Base-by-base conservation (phyloP, 2,329 filamentous ascomycete species). In the Phyllosticta paracitricarpa region DNA sequence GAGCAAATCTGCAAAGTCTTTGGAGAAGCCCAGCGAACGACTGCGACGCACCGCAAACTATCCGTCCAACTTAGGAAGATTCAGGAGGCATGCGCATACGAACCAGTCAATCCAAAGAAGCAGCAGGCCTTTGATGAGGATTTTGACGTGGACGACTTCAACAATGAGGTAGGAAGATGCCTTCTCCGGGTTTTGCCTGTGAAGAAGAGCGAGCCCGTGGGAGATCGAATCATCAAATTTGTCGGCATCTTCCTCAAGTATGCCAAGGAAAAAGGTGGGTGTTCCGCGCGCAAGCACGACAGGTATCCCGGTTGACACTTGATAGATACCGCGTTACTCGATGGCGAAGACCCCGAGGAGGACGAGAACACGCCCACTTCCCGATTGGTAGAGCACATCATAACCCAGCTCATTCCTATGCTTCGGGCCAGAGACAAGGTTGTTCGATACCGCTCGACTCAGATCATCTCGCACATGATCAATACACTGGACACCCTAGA, bases 401-500 rank as follows among this genome's bases (percentile, higher is more conserved):
- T 97, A 69, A 84, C 85, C 59, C 81, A 85, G 6, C 76, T 94
- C 22, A 78, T 95, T 2, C 88, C 89, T 4, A 77, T 96, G n/a
- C 79, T 96, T 63, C 82, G 82, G 9, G 85, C 89, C 53, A 97
- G 96, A 75, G 94, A 99, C 75, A 97, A 97, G 75, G 88, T 88
- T 63, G 88, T 97, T 55, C 85, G 94, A 62, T 99, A 91, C 75
- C 83, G 94, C 62, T 85, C 91, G 4, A 95, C 93, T 0, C 94
- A 99, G 72, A 84, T 96, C 58, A 85, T 96, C 59, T 89, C 91
- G 1, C 89, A 96, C 71, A 86, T 97, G 64, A 88, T 99, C 76
- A 96, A 96, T 76, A 94, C 89, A 12, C 81, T 99, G 26, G 90
- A 96, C 64, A 87, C 90, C 1, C 90, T 97, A 67, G 94, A 97